A percentile compares a stretch with the other conserved stretches of the same genome.
Evolutionary conservation across 2,329 filamentous ascomycete species (phyloP).

Genomic region (Fusarium circinatum): DNA sequence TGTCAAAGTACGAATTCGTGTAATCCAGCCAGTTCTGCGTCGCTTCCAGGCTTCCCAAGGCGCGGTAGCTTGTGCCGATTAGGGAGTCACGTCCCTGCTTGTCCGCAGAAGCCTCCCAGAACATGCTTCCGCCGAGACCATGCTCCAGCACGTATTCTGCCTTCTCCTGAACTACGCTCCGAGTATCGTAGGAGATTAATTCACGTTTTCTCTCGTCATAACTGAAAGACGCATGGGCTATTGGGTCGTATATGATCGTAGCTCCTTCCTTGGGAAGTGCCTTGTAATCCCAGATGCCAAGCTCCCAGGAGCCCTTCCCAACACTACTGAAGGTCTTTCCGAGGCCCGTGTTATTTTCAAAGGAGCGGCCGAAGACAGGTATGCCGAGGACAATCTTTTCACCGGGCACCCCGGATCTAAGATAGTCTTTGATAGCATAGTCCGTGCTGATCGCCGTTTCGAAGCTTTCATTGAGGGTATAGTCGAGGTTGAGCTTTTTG

Average conservation of each 20-base stretch:
- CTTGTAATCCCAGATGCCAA: constrained; percentile 35
- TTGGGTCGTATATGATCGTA: constrained; percentile 12
- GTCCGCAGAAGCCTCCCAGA: constrained; percentile 33
- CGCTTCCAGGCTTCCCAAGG: constrained; percentile 11
- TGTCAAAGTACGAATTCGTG: constrained; percentile 62
- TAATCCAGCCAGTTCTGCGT: constrained; percentile 28
- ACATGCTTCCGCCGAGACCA: constrained; percentile 32
- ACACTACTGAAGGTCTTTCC: constrained; percentile 25
- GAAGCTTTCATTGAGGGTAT: constrained; percentile 2
- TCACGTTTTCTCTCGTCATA: constrained; percentile 25
- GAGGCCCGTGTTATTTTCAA: constrained; percentile 22
- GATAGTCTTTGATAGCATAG: constrained; percentile 14
- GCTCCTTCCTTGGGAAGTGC: constrained; percentile 26
- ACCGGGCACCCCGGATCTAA: constrained; percentile 10
- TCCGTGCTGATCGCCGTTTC: constrained; percentile 6
- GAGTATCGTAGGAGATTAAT: constrained; percentile 31
- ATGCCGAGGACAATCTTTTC: constrained; percentile 33
- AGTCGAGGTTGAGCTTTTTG: constrained; percentile 17
- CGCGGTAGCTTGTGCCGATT: constrained; percentile 16
- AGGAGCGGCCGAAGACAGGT: constrained; percentile 33
- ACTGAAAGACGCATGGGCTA: constrained; percentile 30
- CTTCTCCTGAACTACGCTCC: constrained; percentile 17
- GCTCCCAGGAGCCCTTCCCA: constrained; percentile 25
- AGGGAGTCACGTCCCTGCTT: constrained; percentile 26
- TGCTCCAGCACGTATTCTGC: constrained; percentile 15